Percentiles rank a stretch among this genome's conserved stretches.
Conservation (phyloP, 73 alveolate genomes). For the Tetrahymena thermophila region DNA sequence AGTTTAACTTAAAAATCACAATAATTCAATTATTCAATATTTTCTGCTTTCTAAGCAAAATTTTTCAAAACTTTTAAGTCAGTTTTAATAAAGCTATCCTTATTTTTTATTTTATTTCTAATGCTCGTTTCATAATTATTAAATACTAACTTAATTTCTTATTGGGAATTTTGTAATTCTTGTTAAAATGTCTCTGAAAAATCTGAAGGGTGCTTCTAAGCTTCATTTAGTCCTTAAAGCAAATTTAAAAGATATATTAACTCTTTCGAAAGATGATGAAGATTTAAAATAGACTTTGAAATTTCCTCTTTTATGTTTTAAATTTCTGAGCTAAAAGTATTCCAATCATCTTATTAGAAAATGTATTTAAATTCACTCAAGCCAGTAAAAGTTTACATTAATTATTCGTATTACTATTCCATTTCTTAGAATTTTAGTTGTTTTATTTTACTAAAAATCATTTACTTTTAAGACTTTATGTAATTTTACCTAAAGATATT, state of each 20-base stretch:
- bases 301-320: neutral
- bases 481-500: too few relatives aligned
- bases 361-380: too few relatives aligned
- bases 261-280: neutral
- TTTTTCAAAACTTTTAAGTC: neutral
- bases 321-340: too few relatives aligned
- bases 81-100: neutral
- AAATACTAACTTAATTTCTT: too few relatives aligned
- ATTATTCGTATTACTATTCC: neutral
- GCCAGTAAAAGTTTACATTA: neutral
- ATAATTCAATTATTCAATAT: neutral
- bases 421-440: neutral
- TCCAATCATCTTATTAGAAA: neutral
- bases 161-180: neutral
- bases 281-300: neutral
- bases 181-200: neutral
- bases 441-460: too few relatives aligned
- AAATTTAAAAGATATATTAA: neutral
- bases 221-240: neutral
- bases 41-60: neutral
- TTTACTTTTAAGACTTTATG: neutral
- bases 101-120: too few relatives aligned
- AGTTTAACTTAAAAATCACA: too few relatives aligned
- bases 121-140: too few relatives aligned
- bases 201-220: neutral